phyloP scores from a whole-genome alignment of 805 yeast species.

The Kodamaea hsintzibuensis region DNA sequence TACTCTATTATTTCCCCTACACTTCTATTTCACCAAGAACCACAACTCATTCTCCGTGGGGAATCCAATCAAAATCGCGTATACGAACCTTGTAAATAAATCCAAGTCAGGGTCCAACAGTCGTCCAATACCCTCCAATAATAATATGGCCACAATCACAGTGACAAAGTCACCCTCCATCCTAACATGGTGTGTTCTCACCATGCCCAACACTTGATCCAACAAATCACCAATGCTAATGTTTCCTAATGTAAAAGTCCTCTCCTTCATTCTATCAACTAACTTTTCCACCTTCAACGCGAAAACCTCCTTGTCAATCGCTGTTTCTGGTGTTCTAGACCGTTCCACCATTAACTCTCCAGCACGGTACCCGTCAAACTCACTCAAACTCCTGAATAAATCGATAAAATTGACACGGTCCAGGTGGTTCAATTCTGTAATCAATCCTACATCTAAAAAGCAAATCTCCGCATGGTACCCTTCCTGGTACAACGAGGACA shows the following conservation, averaged over 20 bases:
- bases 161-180: constrained; percentile 98
- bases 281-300: constrained; percentile 84
- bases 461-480: constrained; percentile 85
- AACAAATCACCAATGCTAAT: constrained; percentile 89
- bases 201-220: constrained; percentile 87
- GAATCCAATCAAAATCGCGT: constrained; percentile 39
- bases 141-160: constrained; percentile 87
- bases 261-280: constrained; percentile 75
- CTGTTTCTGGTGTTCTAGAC: constrained; percentile 93
- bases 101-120: constrained; percentile 92
- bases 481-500: constrained; percentile 48
- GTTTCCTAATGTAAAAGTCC: constrained; percentile 91
- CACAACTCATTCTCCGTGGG: constrained; percentile 35
- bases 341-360: constrained; percentile 96
- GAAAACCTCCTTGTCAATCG: constrained; percentile 78
- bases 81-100: constrained; percentile 93
- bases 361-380: constrained; percentile 90
- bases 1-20: not conserved
- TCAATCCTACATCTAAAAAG: constrained; percentile 89
- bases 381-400: constrained; percentile 82
- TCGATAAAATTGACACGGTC: constrained; percentile 88
- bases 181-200: constrained; percentile 88
- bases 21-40: constrained; percentile 9
- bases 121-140: constrained; percentile 94
- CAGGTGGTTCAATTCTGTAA: constrained; percentile 77